Percentiles rank a stretch among this genome's conserved stretches.
Conservation (phyloP, 2,329 filamentous ascomycete genomes). For the Arthroderma sp. region DNA sequence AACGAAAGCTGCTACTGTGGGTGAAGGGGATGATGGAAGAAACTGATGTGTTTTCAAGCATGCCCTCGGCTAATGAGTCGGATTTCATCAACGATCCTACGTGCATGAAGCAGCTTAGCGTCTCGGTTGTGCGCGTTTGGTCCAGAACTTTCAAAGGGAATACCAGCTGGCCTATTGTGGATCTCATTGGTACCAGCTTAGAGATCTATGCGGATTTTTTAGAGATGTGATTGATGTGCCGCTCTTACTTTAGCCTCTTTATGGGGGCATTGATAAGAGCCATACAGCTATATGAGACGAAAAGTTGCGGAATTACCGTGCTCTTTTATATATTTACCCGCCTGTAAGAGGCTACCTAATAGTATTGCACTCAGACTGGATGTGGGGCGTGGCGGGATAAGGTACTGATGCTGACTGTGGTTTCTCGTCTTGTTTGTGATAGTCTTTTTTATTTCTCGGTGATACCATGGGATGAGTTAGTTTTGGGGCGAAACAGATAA, state of each 20-base stretch:
- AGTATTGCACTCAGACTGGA: too few relatives aligned
- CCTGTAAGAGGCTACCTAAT: too few relatives aligned
- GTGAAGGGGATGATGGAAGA: slow-evolving; percentile 38
- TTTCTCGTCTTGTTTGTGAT: too few relatives aligned
- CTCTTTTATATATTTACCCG: too few relatives aligned
- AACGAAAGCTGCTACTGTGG: slow-evolving; percentile 35
- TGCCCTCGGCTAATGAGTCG: slow-evolving; percentile 25
- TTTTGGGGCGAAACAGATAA: too few relatives aligned
- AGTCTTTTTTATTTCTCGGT: too few relatives aligned
- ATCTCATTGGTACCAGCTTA: slow-evolving; percentile 33
- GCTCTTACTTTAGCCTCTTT: not conserved
- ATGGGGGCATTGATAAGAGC: not conserved
- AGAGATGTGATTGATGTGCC: slow-evolving; percentile 15
- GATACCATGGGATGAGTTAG: too few relatives aligned
- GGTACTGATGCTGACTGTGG: too few relatives aligned
- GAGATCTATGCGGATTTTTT: slow-evolving; percentile 35
- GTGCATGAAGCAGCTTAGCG: slow-evolving; percentile 33
- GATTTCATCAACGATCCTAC: slow-evolving; percentile 31
- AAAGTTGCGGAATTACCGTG: too few relatives aligned
- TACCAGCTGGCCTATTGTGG: slow-evolving; percentile 36
- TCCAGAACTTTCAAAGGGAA: slow-evolving; percentile 35
- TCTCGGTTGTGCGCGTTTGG: slow-evolving; percentile 36
- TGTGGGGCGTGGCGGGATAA: too few relatives aligned
- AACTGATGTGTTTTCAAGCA: slow-evolving; percentile 33
- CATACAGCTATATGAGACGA: too few relatives aligned